phyloP scores from a whole-genome alignment of 2,329 filamentous ascomycete genomes.

The Diplodia intermedia region DNA sequence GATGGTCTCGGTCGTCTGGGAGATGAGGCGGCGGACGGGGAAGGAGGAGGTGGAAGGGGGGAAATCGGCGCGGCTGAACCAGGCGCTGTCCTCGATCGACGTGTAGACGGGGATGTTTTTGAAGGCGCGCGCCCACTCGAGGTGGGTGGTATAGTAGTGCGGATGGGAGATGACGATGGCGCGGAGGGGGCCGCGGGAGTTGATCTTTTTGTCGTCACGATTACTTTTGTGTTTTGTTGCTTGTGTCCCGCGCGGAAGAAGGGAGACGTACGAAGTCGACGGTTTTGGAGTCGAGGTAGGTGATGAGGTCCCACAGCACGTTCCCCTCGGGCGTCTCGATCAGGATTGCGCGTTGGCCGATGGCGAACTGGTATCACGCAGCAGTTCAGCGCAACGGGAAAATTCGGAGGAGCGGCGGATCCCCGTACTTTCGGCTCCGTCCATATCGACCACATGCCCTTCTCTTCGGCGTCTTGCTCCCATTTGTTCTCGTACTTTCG shows the following conservation, averaged over 20 bases:
- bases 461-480: constrained; percentile 55
- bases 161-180: constrained; percentile 81
- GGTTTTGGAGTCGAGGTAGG: constrained; percentile 71
- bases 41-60: constrained; percentile 41
- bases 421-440: constrained; percentile 51
- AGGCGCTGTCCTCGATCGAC: constrained; percentile 68
- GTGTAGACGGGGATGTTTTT: constrained; percentile 71
- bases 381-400: constrained; percentile 14
- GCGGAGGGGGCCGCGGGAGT: constrained; percentile 67
- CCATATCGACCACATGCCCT: constrained; percentile 53
- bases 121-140: constrained; percentile 75
- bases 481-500: constrained; percentile 62
- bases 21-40: constrained; percentile 40
- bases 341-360: constrained; percentile 77
- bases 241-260: background rate
- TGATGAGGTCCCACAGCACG: constrained; percentile 80
- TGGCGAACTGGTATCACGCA: constrained; percentile 64
- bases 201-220: constrained; percentile 53
- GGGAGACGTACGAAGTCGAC: constrained; percentile 50
- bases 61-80: constrained; percentile 62
- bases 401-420: constrained; percentile 37
- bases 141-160: constrained; percentile 80
- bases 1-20: constrained; percentile 21
- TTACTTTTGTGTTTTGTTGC: too few relatives aligned
- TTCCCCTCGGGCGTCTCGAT: constrained; percentile 71